phyloP scores from a whole-genome alignment of 2,329 filamentous ascomycete genomes.

The Allantophomopsis lycopodina region DNA sequence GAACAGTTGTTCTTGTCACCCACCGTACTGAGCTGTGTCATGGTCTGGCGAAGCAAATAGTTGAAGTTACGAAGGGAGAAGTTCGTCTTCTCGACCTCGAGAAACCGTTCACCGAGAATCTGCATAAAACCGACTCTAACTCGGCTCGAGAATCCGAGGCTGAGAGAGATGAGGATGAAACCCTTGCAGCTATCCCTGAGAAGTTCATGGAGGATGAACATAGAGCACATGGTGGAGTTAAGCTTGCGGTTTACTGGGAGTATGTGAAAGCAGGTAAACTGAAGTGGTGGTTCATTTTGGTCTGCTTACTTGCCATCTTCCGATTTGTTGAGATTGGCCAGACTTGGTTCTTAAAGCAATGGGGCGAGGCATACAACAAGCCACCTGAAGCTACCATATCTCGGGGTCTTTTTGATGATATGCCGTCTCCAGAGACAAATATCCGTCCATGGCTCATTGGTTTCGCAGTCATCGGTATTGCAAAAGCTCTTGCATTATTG shows the following conservation, averaged over 20 bases:
- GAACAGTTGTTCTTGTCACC: slow-evolving; percentile 47
- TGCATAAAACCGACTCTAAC: too few species aligned
- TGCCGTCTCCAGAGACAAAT: slow-evolving; percentile 54
- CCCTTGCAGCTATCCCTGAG: slow-evolving; percentile 37
- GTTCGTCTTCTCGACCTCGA: slow-evolving; percentile 18
- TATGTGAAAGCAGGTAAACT: slow-evolving; percentile 74
- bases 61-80: slow-evolving; percentile 52
- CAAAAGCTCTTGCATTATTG: slow-evolving; percentile 44
- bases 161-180: slow-evolving; percentile 18
- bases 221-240: slow-evolving; percentile 61
- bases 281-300: slow-evolving; percentile 55
- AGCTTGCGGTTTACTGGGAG: slow-evolving; percentile 65
- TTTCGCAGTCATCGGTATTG: slow-evolving; percentile 52
- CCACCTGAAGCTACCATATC: slow-evolving; percentile 10
- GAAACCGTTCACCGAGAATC: slow-evolving; percentile 10
- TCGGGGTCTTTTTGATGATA: slow-evolving; percentile 25
- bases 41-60: slow-evolving; percentile 57
- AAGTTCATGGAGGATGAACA: slow-evolving; percentile 73
- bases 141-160: background rate
- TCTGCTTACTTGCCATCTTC: slow-evolving; percentile 48
- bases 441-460: slow-evolving; percentile 62
- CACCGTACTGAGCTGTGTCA: slow-evolving; percentile 59
- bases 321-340: slow-evolving; percentile 52
- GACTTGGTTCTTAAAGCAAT: slow-evolving; percentile 74
- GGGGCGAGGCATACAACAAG: slow-evolving; percentile 62